Conservation (phyloP, 2,329 filamentous ascomycete genomes). For the Lachnellula suecica region DNA sequence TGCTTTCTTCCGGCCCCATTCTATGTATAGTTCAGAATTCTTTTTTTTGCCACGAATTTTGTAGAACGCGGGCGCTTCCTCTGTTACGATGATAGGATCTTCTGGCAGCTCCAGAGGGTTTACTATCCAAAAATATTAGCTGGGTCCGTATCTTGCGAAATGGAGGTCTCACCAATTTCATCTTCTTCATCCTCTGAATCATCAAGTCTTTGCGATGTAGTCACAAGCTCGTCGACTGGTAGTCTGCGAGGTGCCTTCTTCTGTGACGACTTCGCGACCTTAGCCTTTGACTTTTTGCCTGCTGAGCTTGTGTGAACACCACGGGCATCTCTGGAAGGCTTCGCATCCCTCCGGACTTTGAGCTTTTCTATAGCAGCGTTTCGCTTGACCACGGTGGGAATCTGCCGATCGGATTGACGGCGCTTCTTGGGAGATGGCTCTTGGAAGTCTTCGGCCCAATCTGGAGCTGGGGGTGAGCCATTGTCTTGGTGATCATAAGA, state of each 20-base stretch:
- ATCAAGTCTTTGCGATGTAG: conserved; percentile 10
- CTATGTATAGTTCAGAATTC: not conserved
- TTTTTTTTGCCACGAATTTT: not conserved
- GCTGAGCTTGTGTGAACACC: not conserved
- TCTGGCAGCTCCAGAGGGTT: conserved; percentile 17
- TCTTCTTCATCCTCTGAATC: conserved; percentile 7
- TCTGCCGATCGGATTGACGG: not conserved
- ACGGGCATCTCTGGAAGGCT: not conserved
- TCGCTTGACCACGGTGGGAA: conserved; percentile 1
- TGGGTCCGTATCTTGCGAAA: not conserved
- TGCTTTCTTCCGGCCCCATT: too few species aligned
- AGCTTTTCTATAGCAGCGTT: conserved; percentile 5
- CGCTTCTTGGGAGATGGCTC: conserved; percentile 4
- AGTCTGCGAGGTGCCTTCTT: conserved; percentile 17
- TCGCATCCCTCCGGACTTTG: not conserved
- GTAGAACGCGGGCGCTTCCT: not conserved
- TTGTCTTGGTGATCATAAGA: not conserved
- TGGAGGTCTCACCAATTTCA: conserved; percentile 3
- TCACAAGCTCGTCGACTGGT: conserved; percentile 20
- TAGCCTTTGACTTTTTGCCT: conserved; percentile 1
- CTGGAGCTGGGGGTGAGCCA: not conserved
- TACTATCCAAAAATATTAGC: conserved; percentile 1
- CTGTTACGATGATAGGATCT: conserved; percentile 24
- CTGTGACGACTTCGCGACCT: not conserved
- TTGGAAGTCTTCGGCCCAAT: not conserved